Evolutionary conservation across 129 eudicot genomes (phyloP).

Genomic region (Artemisia tridentata): DNA sequence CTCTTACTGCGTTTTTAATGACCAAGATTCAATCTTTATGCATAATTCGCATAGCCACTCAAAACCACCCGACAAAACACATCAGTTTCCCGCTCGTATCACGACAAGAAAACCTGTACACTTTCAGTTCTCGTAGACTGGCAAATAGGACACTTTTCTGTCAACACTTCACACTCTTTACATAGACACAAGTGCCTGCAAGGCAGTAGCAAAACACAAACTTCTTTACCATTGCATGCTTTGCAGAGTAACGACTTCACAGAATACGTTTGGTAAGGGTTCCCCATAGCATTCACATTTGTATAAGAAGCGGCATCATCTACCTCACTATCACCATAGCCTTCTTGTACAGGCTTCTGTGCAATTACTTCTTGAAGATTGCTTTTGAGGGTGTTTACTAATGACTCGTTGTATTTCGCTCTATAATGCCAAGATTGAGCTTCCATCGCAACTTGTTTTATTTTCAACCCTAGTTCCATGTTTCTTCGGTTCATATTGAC

Average conservation of each 20-base stretch:
- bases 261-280: conserved; percentile 11
- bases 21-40: conserved; percentile 22
- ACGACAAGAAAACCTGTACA: conserved; percentile 63
- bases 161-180: conserved; percentile 52
- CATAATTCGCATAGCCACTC: conserved; percentile 22
- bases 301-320: conserved; percentile 59
- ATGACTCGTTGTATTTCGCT: conserved; percentile 75
- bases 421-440: conserved; percentile 66
- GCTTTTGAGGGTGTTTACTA: conserved; percentile 51
- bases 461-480: conserved; percentile 53
- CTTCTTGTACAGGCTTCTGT: conserved; percentile 49
- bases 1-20: conserved; percentile 5
- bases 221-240: conserved; percentile 55
- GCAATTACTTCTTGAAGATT: conserved; percentile 64
- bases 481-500: conserved; percentile 56
- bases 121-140: conserved; percentile 49
- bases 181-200: conserved; percentile 78
- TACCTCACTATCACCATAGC: conserved; percentile 63
- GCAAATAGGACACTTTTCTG: conserved; percentile 61
- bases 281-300: conserved; percentile 19
- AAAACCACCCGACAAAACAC: conserved; percentile 14
- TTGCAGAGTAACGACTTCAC: conserved; percentile 38
- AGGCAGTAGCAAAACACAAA: conserved; percentile 55
- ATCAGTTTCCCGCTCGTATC: conserved; percentile 17
- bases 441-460: conserved; percentile 60